phyloP scores from a whole-genome alignment of 2,329 filamentous ascomycete genomes.

The Botrytis medusae region DNA sequence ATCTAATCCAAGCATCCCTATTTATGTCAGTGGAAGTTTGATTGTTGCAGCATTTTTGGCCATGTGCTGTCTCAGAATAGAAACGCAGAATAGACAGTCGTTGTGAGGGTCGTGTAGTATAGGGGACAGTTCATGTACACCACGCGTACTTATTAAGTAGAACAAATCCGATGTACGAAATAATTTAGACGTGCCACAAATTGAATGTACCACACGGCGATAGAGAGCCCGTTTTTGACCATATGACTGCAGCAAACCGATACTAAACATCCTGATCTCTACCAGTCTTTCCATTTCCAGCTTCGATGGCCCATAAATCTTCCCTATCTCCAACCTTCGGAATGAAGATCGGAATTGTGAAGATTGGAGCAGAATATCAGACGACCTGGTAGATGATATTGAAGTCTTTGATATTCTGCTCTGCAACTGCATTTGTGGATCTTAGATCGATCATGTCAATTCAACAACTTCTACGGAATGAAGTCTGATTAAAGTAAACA shows the following conservation, averaged over 20 bases:
- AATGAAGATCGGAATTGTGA: not conserved
- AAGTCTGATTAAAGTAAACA: conserved; percentile 14
- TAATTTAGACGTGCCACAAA: not conserved
- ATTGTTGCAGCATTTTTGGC: conserved; percentile 60
- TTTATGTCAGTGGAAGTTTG: conserved; percentile 57
- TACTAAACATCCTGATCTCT: not conserved
- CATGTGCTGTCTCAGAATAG: conserved; percentile 61
- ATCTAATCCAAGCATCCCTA: conserved; percentile 53
- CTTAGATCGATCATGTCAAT: not conserved
- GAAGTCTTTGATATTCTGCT: not conserved
- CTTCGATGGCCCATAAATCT: not conserved
- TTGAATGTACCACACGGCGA: not conserved
- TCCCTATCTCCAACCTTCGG: not conserved
- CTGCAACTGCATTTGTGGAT: not conserved
- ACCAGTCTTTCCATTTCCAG: not conserved
- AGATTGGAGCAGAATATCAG: not conserved
- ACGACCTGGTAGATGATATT: not conserved
- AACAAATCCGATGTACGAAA: not conserved
- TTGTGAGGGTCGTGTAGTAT: conserved; percentile 42
- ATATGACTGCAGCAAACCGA: not conserved
- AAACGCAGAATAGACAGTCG: conserved; percentile 60
- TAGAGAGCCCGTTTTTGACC: not conserved
- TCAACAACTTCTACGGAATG: not conserved
- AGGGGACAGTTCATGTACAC: not conserved
- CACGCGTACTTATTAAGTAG: not conserved